Percentiles rank a stretch among this genome's conserved stretches.
Conservation (phyloP, 2,329 filamentous ascomycete species). For the Nothopassalora personata region DNA sequence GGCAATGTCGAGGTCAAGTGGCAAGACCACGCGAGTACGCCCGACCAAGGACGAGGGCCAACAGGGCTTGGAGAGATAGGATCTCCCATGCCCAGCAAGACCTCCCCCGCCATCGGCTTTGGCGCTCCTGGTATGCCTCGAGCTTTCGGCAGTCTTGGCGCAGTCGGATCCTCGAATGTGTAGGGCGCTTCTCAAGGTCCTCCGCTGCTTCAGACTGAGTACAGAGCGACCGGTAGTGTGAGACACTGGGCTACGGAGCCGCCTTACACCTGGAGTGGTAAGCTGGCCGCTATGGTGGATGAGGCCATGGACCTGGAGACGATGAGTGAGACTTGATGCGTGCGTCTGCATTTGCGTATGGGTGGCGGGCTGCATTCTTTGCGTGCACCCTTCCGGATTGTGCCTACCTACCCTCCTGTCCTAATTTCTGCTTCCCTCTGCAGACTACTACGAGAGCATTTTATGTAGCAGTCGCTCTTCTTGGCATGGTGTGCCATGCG, state of each 20-base stretch:
- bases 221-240: not conserved
- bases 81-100: slow-evolving; percentile 42
- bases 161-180: not conserved
- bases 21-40: slow-evolving; percentile 29
- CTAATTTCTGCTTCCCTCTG: not conserved
- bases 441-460: not conserved
- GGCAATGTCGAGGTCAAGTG: slow-evolving; percentile 41
- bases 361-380: not conserved
- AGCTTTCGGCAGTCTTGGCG: not conserved
- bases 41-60: slow-evolving; percentile 23
- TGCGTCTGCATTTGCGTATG: not conserved
- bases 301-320: not conserved
- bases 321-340: not conserved
- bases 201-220: not conserved
- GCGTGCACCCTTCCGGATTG: not conserved
- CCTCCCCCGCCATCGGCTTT: slow-evolving; percentile 32
- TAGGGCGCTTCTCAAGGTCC: not conserved
- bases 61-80: slow-evolving; percentile 43
- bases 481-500: not conserved
- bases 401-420: not conserved
- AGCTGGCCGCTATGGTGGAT: not conserved
- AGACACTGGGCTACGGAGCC: not conserved
- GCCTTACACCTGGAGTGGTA: not conserved
- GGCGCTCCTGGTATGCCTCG: slow-evolving; percentile 25
- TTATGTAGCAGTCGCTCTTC: slow-evolving; percentile 1